A percentile compares a stretch with the other conserved stretches of the same genome.
Evolutionary conservation across 1,284 basidiomycete genomes (phyloP).

Genomic region (Ceratobasidium sp.): DNA sequence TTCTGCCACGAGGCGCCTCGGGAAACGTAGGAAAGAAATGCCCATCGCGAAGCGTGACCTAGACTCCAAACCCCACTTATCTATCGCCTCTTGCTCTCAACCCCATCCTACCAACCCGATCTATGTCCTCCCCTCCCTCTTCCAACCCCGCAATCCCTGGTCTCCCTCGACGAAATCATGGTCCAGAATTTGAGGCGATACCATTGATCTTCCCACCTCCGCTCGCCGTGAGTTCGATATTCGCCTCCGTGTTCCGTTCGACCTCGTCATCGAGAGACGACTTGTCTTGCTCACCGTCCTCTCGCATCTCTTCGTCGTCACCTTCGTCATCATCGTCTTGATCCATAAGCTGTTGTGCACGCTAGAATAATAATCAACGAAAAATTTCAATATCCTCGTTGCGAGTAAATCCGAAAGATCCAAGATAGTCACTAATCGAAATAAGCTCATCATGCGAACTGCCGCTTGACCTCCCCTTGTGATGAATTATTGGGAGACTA

Average conservation of each 20-base stretch:
- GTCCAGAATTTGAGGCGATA: conserved; percentile 22
- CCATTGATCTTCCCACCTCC: conserved; percentile 31
- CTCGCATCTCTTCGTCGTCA: conserved; percentile 50
- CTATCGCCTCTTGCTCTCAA: conserved; percentile 10
- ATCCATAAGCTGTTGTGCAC: conserved; percentile 73
- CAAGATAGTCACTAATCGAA: conserved; percentile 40
- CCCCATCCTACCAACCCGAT: background rate
- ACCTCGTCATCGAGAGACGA: conserved; percentile 38
- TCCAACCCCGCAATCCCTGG: background rate
- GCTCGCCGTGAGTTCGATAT: conserved; percentile 30
- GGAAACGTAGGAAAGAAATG: conserved; percentile 23
- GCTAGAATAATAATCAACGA: conserved; percentile 61
- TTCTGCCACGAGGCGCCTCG: conserved; percentile 41
- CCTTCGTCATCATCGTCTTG: conserved; percentile 75
- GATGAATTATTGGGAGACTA: conserved; percentile 4
- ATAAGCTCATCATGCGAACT: conserved; percentile 33
- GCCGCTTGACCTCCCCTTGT: conserved; percentile 6
- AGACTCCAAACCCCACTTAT: conserved; percentile 9
- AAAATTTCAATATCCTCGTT: conserved; percentile 40
- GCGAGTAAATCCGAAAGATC: conserved; percentile 36
- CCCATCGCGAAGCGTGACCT: conserved; percentile 16
- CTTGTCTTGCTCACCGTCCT: conserved; percentile 55
- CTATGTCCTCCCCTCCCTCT: conserved; percentile 2
- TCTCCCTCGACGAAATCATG: conserved; percentile 7
- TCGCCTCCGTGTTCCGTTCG: conserved; percentile 43